Conservation (phyloP, 805 yeast genomes). For the Candida michaelii region DNA sequence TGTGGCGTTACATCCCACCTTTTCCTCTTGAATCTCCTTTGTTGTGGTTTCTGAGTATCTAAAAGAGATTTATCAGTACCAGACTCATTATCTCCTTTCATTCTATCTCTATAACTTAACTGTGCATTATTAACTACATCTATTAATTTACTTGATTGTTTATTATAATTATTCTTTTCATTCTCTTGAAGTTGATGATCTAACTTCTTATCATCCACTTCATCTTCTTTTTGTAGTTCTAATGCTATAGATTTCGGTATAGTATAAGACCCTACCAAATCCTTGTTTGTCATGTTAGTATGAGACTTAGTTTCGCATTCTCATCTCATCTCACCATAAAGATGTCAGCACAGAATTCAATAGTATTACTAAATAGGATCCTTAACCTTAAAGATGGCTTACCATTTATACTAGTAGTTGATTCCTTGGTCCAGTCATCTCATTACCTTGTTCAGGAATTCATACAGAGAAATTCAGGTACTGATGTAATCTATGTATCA, state of each 20-base stretch:
- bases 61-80: neutral
- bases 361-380: conserved; percentile 63
- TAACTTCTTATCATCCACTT: conserved; percentile 17
- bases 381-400: conserved; percentile 69
- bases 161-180: conserved; percentile 26
- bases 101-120: conserved; percentile 27
- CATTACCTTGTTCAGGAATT: conserved; percentile 58
- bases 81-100: conserved; percentile 2
- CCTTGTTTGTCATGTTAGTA: conserved; percentile 14
- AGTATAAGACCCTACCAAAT: conserved; percentile 30
- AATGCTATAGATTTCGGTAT: conserved; percentile 29
- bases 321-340: neutral
- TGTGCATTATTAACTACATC: conserved; percentile 23
- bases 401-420: conserved; percentile 70
- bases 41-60: neutral
- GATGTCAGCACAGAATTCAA: conserved; percentile 36
- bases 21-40: conserved; percentile 27
- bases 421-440: conserved; percentile 71
- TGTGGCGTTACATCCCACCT: conserved; percentile 49
- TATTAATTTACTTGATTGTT: conserved; percentile 26
- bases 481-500: conserved; percentile 54
- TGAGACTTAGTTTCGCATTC: neutral
- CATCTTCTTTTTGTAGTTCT: conserved; percentile 25
- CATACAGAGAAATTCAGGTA: conserved; percentile 22
- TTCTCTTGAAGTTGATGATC: conserved; percentile 19